Evolutionary conservation across 1,284 basidiomycete species (phyloP).

Genomic region (Papiliotrema nemorosa): DNA sequence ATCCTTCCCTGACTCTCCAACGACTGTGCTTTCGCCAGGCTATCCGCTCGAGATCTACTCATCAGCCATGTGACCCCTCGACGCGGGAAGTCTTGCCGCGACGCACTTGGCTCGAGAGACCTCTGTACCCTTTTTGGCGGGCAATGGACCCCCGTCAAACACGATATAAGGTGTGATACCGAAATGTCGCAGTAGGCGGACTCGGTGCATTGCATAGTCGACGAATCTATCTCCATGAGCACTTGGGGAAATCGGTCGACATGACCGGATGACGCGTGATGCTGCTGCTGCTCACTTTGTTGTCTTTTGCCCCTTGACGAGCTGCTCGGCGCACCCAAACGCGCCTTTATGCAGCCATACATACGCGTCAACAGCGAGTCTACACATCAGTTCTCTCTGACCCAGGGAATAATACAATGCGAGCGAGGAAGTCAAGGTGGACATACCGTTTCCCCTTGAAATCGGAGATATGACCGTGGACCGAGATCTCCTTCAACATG

Average conservation of each 20-base stretch:
- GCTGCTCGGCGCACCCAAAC: slow-evolving; percentile 84
- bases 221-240: slow-evolving; percentile 68
- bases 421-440: no score
- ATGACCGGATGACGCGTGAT: neutral
- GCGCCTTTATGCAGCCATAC: slow-evolving; percentile 97
- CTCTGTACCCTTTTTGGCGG: slow-evolving; percentile 90
- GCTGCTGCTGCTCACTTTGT: slow-evolving; percentile 61
- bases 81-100: neutral
- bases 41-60: slow-evolving; percentile 49
- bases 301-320: slow-evolving; percentile 79
- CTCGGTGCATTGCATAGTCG: slow-evolving; percentile 89
- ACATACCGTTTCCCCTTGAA: slow-evolving; percentile 68
- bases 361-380: slow-evolving; percentile 54
- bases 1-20: slow-evolving; percentile 73
- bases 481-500: slow-evolving; percentile 84
- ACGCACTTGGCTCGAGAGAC: slow-evolving; percentile 62
- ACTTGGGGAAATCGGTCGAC: no score
- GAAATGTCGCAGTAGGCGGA: slow-evolving; percentile 79
- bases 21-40: slow-evolving; percentile 62
- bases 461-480: slow-evolving; percentile 70
- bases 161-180: slow-evolving; percentile 87
- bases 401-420: no score
- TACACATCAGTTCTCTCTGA: slow-evolving; percentile 11
- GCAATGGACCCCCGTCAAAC: slow-evolving; percentile 93
- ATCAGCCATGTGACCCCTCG: neutral